Conservation (phyloP, 371 early-diverging fungal genomes). For the Apophysomyces variabilis region DNA sequence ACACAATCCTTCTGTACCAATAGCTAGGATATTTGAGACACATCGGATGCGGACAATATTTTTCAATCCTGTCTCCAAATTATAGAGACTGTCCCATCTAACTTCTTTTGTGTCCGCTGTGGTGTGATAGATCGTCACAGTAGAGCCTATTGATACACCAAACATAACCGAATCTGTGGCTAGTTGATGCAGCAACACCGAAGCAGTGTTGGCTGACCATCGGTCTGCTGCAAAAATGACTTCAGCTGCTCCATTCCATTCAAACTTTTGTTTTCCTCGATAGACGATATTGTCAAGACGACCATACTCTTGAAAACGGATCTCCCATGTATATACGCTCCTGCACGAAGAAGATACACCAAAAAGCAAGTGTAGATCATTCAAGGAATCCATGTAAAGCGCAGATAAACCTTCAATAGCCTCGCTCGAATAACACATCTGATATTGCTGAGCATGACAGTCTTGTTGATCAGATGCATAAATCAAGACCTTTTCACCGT, state of each 20-base stretch:
- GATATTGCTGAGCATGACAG: slow-evolving; percentile 37
- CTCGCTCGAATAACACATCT: slow-evolving; percentile 25
- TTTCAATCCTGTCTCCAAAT: slow-evolving; percentile 21
- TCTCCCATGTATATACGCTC: slow-evolving; percentile 32
- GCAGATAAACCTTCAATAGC: slow-evolving; percentile 20
- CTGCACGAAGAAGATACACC: slow-evolving; percentile 26
- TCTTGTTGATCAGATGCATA: slow-evolving; percentile 36
- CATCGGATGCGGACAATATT: slow-evolving; percentile 21
- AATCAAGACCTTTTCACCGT: slow-evolving; percentile 34
- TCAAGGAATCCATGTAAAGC: slow-evolving; percentile 37
- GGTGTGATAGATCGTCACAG: slow-evolving; percentile 12
- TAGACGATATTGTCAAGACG: slow-evolving; percentile 5
- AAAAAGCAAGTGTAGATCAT: slow-evolving; percentile 26
- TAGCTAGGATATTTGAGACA: slow-evolving; percentile 19
- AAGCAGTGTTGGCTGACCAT: slow-evolving; percentile 18
- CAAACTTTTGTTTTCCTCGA: slow-evolving; percentile 12
- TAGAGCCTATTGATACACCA: slow-evolving; percentile 13
- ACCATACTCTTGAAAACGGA: slow-evolving; percentile 8
- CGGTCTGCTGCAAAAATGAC: background rate
- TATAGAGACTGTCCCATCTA: slow-evolving; percentile 33
- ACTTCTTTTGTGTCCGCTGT: slow-evolving; percentile 1
- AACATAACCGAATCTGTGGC: background rate
- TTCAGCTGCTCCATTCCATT: slow-evolving; percentile 11
- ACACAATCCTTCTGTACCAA: slow-evolving; percentile 18
- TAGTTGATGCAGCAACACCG: slow-evolving; percentile 13